These are phyloP conservation scores for Boletus semigastroideus DNA, from an alignment of 1,284 basidiomycete genomes.

Conservation along the genomic window DNA sequence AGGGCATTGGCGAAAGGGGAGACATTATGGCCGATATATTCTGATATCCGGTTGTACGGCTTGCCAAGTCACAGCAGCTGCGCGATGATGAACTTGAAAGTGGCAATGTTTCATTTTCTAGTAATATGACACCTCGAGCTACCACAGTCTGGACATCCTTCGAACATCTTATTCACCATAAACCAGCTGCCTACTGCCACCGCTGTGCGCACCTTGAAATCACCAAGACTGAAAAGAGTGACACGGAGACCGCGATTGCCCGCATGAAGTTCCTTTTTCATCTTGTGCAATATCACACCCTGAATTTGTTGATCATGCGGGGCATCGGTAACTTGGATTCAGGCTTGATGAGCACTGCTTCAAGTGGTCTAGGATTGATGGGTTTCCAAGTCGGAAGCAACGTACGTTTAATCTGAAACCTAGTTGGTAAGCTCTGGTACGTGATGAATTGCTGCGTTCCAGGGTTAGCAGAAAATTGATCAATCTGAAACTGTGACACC, in stretches of 20 bases:
- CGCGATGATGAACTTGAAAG: background rate
- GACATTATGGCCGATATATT: conserved; percentile 36
- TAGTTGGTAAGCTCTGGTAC: background rate
- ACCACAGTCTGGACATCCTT: background rate
- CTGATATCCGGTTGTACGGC: conserved; percentile 13
- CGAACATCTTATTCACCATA: background rate
- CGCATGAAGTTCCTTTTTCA: background rate
- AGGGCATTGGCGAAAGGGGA: conserved; percentile 32
- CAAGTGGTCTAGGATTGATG: too few relatives aligned
- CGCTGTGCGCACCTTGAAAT: background rate
- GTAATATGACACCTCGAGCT: background rate
- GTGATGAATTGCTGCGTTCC: background rate
- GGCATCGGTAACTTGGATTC: too few relatives aligned
- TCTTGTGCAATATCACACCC: too few relatives aligned
- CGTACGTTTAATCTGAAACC: background rate
- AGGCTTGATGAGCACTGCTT: too few relatives aligned
- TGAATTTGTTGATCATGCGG: too few relatives aligned
- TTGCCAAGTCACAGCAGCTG: background rate
- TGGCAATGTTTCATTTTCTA: background rate
- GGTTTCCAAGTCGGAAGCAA: background rate
- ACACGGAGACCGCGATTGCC: background rate
- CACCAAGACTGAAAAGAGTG: conserved; percentile 1
- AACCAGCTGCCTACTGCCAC: background rate
- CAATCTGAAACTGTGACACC: background rate
- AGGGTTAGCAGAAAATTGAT: background rate